phyloP scores from a whole-genome alignment of 805 yeast species.

The Yamadazyma insecticola region DNA sequence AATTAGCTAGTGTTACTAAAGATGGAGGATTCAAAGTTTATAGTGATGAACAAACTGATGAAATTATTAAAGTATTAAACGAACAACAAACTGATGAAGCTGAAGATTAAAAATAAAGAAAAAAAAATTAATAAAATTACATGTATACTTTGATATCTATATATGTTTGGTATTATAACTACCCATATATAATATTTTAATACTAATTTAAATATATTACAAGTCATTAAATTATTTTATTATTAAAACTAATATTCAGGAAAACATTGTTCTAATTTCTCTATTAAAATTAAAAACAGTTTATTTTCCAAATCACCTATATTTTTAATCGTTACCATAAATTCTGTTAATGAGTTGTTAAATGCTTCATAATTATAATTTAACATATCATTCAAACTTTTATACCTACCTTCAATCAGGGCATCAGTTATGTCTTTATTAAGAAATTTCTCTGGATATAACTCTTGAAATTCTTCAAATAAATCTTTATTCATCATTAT shows the following conservation, averaged over 20 bases:
- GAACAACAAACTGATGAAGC: constrained; percentile 51
- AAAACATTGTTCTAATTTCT: constrained; percentile 36
- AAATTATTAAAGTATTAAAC: constrained; percentile 71
- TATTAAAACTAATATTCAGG: constrained; percentile 17
- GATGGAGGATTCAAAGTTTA: constrained; percentile 84
- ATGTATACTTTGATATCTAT: too few relatives aligned
- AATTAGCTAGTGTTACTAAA: constrained; percentile 86
- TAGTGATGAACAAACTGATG: constrained; percentile 75
- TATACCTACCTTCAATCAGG: constrained; percentile 36
- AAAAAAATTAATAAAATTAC: background rate
- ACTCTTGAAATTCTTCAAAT: constrained; percentile 29
- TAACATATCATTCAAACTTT: constrained; percentile 37
- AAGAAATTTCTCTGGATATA: constrained; percentile 32
- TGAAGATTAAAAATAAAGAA: constrained; percentile 1
- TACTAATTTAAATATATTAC: too few relatives aligned
- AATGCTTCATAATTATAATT: constrained; percentile 42
- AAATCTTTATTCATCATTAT: constrained; percentile 47
- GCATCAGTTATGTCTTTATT: constrained; percentile 35
- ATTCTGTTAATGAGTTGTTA: constrained; percentile 39
- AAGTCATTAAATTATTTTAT: background rate
- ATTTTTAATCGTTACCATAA: constrained; percentile 41
- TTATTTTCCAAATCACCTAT: constrained; percentile 50
- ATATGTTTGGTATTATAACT: background rate
- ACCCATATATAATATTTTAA: too few relatives aligned
- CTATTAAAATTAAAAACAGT: constrained; percentile 38